Conservation (phyloP, 2,329 filamentous ascomycete species). For the Shiraia sp. region DNA sequence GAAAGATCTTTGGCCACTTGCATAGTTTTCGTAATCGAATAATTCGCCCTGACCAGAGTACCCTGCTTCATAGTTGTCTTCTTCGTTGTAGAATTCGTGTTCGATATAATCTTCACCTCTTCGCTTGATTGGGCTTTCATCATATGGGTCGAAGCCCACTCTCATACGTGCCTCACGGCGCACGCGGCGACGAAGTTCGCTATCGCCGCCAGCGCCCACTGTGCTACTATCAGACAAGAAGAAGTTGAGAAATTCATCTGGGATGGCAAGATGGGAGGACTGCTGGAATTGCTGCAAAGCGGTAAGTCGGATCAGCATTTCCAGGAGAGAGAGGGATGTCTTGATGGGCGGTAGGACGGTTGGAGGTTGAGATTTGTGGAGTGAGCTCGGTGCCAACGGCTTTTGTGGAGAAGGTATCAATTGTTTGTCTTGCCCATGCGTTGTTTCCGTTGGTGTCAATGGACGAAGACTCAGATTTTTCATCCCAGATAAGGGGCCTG, state of each 20-base stretch:
- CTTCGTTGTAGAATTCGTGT: conserved; percentile 29
- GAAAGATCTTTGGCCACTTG: conserved; percentile 19
- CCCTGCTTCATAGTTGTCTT: conserved; percentile 8
- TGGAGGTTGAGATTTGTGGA: conserved; percentile 8
- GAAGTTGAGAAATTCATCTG: conserved; percentile 85
- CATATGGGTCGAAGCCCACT: conserved; percentile 73
- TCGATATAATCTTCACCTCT: conserved; percentile 69
- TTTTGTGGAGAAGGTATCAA: conserved; percentile 34
- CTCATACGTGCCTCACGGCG: conserved; percentile 63
- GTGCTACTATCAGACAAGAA: conserved; percentile 74
- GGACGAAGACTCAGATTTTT: conserved; percentile 52
- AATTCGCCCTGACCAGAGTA: conserved; percentile 7
- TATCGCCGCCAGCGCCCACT: conserved; percentile 66
- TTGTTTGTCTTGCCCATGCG: conserved; percentile 24
- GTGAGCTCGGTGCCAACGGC: conserved; percentile 12
- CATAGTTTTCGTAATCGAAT: conserved; percentile 39
- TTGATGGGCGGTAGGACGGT: conserved; percentile 56
- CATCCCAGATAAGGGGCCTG: conserved; percentile 47
- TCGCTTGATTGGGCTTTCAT: conserved; percentile 69
- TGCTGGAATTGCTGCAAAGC: conserved; percentile 93
- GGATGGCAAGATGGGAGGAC: conserved; percentile 83
- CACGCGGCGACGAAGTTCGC: conserved; percentile 62
- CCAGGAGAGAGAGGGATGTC: conserved; percentile 77
- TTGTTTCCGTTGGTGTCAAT: conserved; percentile 26
- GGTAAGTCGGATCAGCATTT: conserved; percentile 83